These are phyloP conservation scores for Rhizopus sp. DNA, from an alignment of 371 early-diverging fungal genomes.

Conservation along the genomic window DNA sequence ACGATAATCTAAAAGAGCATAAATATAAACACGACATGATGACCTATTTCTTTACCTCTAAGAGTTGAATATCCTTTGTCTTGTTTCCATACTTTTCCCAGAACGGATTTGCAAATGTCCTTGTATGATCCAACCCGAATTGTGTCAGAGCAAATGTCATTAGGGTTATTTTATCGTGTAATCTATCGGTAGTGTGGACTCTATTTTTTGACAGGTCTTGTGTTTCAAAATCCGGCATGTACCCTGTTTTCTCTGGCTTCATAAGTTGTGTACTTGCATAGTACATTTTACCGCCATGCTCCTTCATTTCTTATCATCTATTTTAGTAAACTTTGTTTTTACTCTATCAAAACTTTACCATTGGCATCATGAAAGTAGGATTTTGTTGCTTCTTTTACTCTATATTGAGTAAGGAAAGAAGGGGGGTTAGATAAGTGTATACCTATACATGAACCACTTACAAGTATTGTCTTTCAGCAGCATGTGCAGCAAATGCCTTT, in stretches of 20 bases:
- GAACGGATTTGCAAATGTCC: constrained; percentile 59
- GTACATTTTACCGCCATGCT: constrained; percentile 71
- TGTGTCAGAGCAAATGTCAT: constrained; percentile 72
- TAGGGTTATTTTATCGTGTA: constrained; percentile 59
- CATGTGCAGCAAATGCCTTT: constrained; percentile 54
- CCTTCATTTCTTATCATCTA: constrained; percentile 50
- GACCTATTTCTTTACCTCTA: constrained; percentile 37
- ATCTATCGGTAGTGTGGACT: constrained; percentile 58
- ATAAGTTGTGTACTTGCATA: constrained; percentile 56
- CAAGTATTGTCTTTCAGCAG: constrained; percentile 58
- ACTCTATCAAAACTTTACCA: constrained; percentile 36
- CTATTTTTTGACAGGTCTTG: constrained; percentile 53
- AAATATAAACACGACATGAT: background rate
- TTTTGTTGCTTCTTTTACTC: constrained; percentile 61
- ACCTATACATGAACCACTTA: constrained; percentile 22
- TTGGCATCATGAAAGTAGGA: constrained; percentile 71
- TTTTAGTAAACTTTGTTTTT: background rate
- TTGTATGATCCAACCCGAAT: constrained; percentile 75
- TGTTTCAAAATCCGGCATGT: constrained; percentile 74
- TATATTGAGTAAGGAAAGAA: constrained; percentile 14
- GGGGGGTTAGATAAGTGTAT: background rate
- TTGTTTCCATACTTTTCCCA: constrained; percentile 39
- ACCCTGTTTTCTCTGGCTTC: constrained; percentile 59
- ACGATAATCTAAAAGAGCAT: constrained; percentile 52
- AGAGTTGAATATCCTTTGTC: constrained; percentile 31